A percentile compares a stretch with the other conserved stretches of the same genome.
These are phyloP conservation scores for Calonectria hawksworthii DNA, from an alignment of 2,329 filamentous ascomycete species.

Conservation along the genomic window DNA sequence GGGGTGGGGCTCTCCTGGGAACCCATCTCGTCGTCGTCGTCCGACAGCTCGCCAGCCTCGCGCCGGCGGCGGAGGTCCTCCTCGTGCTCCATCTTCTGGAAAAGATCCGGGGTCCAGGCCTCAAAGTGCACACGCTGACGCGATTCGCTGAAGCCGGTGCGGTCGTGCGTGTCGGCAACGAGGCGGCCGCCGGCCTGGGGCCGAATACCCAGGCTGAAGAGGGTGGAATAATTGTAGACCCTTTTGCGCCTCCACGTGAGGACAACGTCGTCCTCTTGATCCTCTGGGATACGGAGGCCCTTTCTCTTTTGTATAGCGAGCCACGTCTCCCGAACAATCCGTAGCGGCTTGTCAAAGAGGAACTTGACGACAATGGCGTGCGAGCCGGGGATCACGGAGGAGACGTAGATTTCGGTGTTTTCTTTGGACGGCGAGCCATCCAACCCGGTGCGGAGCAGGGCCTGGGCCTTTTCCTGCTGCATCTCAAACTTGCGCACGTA, in stretches of 20 bases:
- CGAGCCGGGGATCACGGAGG: conserved; percentile 74
- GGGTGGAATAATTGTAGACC: conserved; percentile 83
- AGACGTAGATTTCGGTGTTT: conserved; percentile 60
- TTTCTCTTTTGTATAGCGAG: conserved; percentile 69
- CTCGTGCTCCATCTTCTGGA: conserved; percentile 61
- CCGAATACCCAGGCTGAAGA: conserved; percentile 75
- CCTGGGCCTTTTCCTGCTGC: conserved; percentile 47
- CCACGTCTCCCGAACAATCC: conserved; percentile 79
- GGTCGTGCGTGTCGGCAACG: conserved; percentile 51
- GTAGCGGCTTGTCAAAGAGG: conserved; percentile 76
- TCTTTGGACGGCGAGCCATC: conserved; percentile 39
- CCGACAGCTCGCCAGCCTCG: conserved; percentile 56
- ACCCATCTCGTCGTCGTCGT: conserved; percentile 48
- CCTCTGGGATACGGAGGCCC: conserved; percentile 50
- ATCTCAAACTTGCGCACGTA: conserved; percentile 60
- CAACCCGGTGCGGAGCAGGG: conserved; percentile 33
- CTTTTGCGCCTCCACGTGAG: conserved; percentile 83
- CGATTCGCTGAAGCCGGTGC: conserved; percentile 63
- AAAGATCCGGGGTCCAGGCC: conserved; percentile 79
- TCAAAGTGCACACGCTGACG: conserved; percentile 77
- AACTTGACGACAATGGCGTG: conserved; percentile 68
- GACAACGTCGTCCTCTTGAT: conserved; percentile 71
- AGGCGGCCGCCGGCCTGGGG: conserved; percentile 58
- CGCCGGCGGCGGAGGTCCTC: conserved; percentile 63
- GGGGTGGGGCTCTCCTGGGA: conserved; percentile 31